These are phyloP conservation scores for Penicillium rolfsii DNA, from an alignment of 2,329 filamentous ascomycete genomes.

Conservation along the genomic window DNA sequence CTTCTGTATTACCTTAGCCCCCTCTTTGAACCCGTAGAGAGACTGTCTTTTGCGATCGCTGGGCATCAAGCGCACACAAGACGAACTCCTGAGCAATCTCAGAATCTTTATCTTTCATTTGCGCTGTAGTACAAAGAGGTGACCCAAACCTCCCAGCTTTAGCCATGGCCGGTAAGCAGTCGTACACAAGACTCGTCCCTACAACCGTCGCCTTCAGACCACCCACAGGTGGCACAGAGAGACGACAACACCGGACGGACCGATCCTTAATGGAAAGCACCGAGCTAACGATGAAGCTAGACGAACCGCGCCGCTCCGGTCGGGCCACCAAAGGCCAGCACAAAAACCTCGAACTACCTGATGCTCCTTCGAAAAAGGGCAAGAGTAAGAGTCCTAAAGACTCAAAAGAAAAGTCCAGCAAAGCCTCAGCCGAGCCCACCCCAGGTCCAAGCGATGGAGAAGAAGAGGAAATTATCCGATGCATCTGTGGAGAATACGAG, in stretches of 20 bases:
- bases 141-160: slow-evolving; percentile 26
- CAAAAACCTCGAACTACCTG: slow-evolving; percentile 79
- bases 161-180: slow-evolving; percentile 66
- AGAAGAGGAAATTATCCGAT: slow-evolving; percentile 82
- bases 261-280: slow-evolving; percentile 16
- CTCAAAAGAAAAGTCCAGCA: slow-evolving; percentile 48
- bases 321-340: slow-evolving; percentile 97
- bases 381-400: slow-evolving; percentile 49
- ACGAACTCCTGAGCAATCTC: slow-evolving; percentile 24
- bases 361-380: slow-evolving; percentile 54
- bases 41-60: slow-evolving; percentile 30
- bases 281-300: slow-evolving; percentile 50
- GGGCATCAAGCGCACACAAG: slow-evolving; percentile 28
- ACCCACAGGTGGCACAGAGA: slow-evolving; percentile 6
- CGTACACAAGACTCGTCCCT: slow-evolving; percentile 33
- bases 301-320: slow-evolving; percentile 90
- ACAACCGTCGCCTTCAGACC: slow-evolving; percentile 8
- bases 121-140: slow-evolving; percentile 45
- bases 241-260: slow-evolving; percentile 1
- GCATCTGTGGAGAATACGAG: slow-evolving; percentile 85
- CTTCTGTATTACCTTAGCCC: slow-evolving; percentile 47
- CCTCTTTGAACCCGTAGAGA: slow-evolving; percentile 47
- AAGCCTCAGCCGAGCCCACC: slow-evolving; percentile 53
- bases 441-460: slow-evolving; percentile 54
- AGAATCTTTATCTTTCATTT: slow-evolving; percentile 29